These are phyloP conservation scores for Ramaria sp. DNA, from an alignment of 768 basidiomycete genomes.

Conservation along the genomic window DNA sequence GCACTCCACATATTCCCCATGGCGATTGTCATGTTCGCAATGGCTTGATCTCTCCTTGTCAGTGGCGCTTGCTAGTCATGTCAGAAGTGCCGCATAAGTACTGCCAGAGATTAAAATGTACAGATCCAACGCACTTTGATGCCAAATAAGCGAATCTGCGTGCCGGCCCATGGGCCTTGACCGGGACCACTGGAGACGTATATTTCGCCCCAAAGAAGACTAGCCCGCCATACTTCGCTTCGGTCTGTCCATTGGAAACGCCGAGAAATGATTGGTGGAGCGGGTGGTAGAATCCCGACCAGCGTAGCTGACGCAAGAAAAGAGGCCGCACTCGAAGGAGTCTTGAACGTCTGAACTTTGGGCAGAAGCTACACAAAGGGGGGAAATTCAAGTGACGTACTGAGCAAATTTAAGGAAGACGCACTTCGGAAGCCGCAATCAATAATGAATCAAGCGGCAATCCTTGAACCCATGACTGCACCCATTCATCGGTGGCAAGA, in stretches of 20 bases:
- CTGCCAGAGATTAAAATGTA: not conserved
- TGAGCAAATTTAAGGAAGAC: not conserved
- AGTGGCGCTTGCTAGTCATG: conserved; percentile 5
- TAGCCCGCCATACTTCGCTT: conserved; percentile 85
- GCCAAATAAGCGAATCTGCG: conserved; percentile 72
- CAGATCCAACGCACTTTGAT: conserved; percentile 1
- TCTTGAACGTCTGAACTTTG: conserved; percentile 46
- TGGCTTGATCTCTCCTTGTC: conserved; percentile 8
- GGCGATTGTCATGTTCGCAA: conserved; percentile 8
- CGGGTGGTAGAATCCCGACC: conserved; percentile 61
- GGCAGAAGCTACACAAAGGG: conserved; percentile 53
- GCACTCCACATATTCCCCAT: conserved; percentile 10
- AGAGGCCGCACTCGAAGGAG: conserved; percentile 27
- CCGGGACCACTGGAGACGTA: conserved; percentile 86
- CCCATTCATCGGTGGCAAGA: conserved; percentile 96
- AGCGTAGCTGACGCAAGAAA: conserved; percentile 60
- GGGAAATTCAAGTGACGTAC: not conserved
- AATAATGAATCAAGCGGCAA: not conserved
- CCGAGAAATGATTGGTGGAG: conserved; percentile 53
- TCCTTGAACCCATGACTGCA: conserved; percentile 20
- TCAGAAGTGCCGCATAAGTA: not conserved
- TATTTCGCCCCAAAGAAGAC: conserved; percentile 90
- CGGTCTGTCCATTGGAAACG: conserved; percentile 92
- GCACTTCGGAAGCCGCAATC: not conserved
- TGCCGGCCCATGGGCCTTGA: conserved; percentile 83